Evolutionary conservation across 2,329 filamentous ascomycete species (phyloP), one percentile per base, ranked within the genome.

Genomic region (Colletotrichum theobromicola): DNA sequence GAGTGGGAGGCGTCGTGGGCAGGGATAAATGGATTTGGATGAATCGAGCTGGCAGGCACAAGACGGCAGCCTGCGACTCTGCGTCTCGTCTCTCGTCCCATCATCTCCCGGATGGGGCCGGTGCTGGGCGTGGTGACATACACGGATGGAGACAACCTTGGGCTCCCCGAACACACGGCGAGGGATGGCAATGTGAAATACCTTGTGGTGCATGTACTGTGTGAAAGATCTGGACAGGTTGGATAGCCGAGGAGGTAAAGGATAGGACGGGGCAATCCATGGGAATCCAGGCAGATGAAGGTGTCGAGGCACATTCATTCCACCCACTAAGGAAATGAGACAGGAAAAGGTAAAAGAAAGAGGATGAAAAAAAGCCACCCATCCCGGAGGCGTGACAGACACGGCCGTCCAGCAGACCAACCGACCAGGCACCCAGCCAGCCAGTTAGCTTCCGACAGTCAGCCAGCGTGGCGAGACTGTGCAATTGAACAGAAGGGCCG

Each of bases 91-190:
- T 72, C 68, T 74, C 72, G 57, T 72, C 68, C 57, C 72, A 74
- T 72, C 68, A 74, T 72, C 68, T 67, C 72, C 68, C 55, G 72
- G 55, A 67, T 72, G 72, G 55, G 72, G 72, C 72, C 62, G 62
- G 28, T 55, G 55, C 60, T 67, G 68, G 72, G 55, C 68, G 34
- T 72, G 55, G 72, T 57, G 34, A 63, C 72, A 61, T 65, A n/a
- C 60, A 53, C 61, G 50, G 37, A 74, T 55, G 61, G 55, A 46
- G 55, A 63, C 68, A 66, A 66, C 35, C 37, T 71, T 71, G 42
- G 42, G 55, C 55, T 58, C 55, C 16, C 18, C 30, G 62, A 24
- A 50, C 58, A 26, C 35, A 60, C 32, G 24, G 55, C 34, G 42
- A 70, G 66, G 70, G n/a, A 73, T 24, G 67, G 67, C 32, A 65